These are phyloP conservation scores for Pestalotiopsis fici DNA, from an alignment of 2,329 filamentous ascomycete species.

Conservation along the genomic window DNA sequence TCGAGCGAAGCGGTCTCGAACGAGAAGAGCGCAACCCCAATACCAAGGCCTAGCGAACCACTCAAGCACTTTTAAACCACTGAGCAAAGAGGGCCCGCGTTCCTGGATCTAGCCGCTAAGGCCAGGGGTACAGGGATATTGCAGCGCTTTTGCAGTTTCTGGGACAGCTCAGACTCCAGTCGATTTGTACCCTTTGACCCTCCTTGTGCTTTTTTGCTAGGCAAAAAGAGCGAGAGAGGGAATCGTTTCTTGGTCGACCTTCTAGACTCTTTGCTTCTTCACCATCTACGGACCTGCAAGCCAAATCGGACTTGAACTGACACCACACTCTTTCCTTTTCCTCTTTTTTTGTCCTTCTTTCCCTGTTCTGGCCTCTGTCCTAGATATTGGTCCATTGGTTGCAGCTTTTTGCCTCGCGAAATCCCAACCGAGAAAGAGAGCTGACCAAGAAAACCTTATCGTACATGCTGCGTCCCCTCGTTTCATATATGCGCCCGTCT, in stretches of 20 bases:
- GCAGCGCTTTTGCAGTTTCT: background rate
- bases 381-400: constrained; percentile 15
- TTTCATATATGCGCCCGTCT: constrained; percentile 14
- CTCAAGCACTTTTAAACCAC: background rate
- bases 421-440: background rate
- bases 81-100: background rate
- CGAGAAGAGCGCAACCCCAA: background rate
- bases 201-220: background rate
- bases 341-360: background rate
- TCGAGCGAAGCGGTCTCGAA: background rate
- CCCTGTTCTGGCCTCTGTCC: constrained; percentile 15
- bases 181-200: background rate
- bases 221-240: background rate
- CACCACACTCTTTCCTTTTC: constrained; percentile 11
- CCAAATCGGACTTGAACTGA: background rate
- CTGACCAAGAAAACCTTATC: constrained; percentile 5
- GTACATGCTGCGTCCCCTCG: constrained; percentile 5
- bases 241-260: constrained; percentile 2
- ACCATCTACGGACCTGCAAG: constrained; percentile 15
- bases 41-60: too few species aligned
- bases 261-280: constrained; percentile 15
- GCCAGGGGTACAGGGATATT: background rate
- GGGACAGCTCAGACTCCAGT: background rate
- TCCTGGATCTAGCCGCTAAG: background rate
- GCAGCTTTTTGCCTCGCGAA: constrained; percentile 10